phyloP scores from a whole-genome alignment of 1,139 yeast species.

The Suhomyces bokatorum region DNA sequence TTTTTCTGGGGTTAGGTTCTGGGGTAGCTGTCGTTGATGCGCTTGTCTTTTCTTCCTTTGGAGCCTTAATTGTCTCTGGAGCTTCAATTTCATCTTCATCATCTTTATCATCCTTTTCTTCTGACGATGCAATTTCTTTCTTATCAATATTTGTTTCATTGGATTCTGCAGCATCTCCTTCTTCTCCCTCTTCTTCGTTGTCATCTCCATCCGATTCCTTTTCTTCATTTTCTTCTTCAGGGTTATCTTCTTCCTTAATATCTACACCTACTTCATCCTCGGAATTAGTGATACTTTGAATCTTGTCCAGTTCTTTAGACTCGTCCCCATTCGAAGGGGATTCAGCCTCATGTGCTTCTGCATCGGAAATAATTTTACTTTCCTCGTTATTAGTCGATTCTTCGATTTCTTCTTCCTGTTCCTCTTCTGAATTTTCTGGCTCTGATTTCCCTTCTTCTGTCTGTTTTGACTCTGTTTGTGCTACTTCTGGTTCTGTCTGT shows the following conservation, averaged over 20 bases:
- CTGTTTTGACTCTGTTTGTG: not conserved
- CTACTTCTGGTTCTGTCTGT: not conserved
- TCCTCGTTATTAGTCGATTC: not conserved
- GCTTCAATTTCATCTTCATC: not conserved
- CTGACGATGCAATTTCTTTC: not conserved
- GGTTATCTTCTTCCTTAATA: slow-evolving; percentile 1
- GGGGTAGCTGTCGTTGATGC: slow-evolving; percentile 1
- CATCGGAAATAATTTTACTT: not conserved
- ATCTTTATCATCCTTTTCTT: not conserved
- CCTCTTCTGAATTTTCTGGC: not conserved
- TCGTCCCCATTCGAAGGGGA: no score
- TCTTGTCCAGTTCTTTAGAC: no score
- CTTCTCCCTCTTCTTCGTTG: slow-evolving; percentile 1
- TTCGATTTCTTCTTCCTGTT: not conserved
- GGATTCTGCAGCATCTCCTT: not conserved
- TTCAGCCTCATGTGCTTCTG: not conserved
- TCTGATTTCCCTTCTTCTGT: not conserved
- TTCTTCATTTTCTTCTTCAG: slow-evolving; percentile 5
- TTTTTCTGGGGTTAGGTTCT: slow-evolving; percentile 17
- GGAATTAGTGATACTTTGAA: no score
- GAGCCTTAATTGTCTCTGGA: not conserved
- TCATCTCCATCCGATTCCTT: no score
- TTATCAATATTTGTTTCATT: no score
- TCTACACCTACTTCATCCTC: slow-evolving; percentile 2
- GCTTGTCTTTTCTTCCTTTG: not conserved